phyloP scores from a whole-genome alignment of 1,139 yeast genomes.

The Zygoascus sp. region DNA sequence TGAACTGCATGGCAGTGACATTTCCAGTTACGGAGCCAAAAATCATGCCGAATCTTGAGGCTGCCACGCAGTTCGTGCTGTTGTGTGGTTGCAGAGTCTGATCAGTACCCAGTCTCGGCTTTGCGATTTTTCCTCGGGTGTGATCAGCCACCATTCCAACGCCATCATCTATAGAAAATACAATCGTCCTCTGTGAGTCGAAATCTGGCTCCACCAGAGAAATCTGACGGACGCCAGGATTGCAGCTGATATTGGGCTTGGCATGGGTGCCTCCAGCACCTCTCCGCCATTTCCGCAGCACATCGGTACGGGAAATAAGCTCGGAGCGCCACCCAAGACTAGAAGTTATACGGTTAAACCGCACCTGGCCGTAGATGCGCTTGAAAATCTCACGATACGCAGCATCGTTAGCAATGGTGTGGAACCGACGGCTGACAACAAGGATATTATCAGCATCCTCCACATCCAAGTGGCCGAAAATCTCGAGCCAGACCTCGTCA shows the following conservation, averaged over 20 bases:
- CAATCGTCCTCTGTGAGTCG: constrained; percentile 26
- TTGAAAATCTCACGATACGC: constrained; percentile 29
- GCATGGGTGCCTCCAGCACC: constrained; percentile 18
- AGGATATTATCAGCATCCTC: constrained; percentile 31
- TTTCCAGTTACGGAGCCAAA: constrained; percentile 31
- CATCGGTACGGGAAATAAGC: constrained; percentile 27
- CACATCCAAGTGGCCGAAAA: constrained; percentile 31
- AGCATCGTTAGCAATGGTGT: constrained; percentile 30
- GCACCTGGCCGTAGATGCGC: constrained; percentile 18
- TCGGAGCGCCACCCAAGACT: constrained; percentile 34
- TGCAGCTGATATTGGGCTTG: constrained; percentile 31
- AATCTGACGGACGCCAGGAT: constrained; percentile 25
- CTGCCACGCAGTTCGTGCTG: constrained; percentile 25
- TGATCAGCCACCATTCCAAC: constrained; percentile 33
- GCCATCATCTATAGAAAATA: constrained; percentile 28
- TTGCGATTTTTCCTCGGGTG: constrained; percentile 33
- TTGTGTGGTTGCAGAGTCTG: constrained; percentile 21
- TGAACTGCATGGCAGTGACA: constrained; percentile 27
- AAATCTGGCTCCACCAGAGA: constrained; percentile 30
- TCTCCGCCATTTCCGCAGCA: constrained; percentile 31
- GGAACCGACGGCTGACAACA: constrained; percentile 35
- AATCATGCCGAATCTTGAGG: constrained; percentile 33
- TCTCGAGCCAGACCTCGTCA: constrained; percentile 36
- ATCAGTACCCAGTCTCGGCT: constrained; percentile 28
- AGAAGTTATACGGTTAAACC: constrained; percentile 29